Evolutionary conservation across 192 early-diverging fungal species (phyloP), one percentile per base, ranked within the genome.

Genomic region (Rhizophagus clarus): DNA sequence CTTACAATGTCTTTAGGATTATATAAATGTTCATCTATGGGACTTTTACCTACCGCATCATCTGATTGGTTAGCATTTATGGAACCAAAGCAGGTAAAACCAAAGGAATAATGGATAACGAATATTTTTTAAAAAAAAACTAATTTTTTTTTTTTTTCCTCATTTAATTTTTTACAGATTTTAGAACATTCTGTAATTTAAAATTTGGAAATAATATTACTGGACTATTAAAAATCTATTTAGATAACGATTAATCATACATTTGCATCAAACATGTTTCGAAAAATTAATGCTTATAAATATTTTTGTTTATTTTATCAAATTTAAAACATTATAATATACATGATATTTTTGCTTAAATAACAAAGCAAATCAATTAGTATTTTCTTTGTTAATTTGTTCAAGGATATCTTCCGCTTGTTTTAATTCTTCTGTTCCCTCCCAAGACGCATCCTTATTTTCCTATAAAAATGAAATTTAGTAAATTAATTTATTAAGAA

Each of bases 61-160:
- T 95, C 94, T 0, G 97, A 99, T 86, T 99, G 97, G 97, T 86
- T 99, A 42, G 94, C 96, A 0, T 99, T 99, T 83, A 80, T 97
- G 70, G 91, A 91, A 37, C 89, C 89, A 20, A 94, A 93, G 81
- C 76, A 68, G 32, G 84, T 88, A 32, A 10, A 82, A 1, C 84
- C 88, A 72, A 78, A 40, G 37, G 37, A 40, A 83, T 26, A 86
- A 82, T 42, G 69, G 26, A 12, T n/a, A 37, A 69, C 8, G 22
- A 69, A 77, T 77, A n/a, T n/a, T n/a, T n/a, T n/a, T n/a, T n/a
- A n/a, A n/a, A n/a, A 7, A 40, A 40, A 40, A 7, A 51, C 74
- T 45, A 79, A n/a, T 77, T 34, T 45, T 9, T 24, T 11, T 31
- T 69, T 70, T 4, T 34, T 1, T 68, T 37, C 17, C 4, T 22